phyloP scores from a whole-genome alignment of 202 grass and related monocot genomes.

The Digitaria exilis region DNA sequence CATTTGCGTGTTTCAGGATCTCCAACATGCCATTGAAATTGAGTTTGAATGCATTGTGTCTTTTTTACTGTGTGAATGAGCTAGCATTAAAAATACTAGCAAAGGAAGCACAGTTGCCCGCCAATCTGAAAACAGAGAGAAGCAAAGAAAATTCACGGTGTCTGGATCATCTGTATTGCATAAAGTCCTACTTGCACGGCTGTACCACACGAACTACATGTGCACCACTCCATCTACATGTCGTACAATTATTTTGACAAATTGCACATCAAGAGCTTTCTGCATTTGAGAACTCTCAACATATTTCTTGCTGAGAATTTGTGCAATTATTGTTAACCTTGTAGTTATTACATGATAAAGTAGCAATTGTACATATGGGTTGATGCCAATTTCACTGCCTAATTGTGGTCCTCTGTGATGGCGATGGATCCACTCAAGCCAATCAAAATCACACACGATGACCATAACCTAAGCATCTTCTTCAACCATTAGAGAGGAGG shows the following conservation, averaged over 20 bases:
- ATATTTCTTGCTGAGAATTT: neutral
- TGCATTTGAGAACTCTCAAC: neutral
- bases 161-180: neutral
- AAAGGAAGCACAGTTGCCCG: neutral
- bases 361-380: neutral
- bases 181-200: neutral
- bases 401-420: conserved; percentile 8
- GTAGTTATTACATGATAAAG: neutral
- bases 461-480: neutral
- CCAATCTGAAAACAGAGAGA: neutral
- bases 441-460: neutral
- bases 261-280: neutral
- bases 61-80: neutral
- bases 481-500: conserved; percentile 7
- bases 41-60: neutral
- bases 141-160: neutral
- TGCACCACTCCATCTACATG: neutral
- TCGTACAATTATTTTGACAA: neutral
- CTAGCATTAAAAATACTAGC: neutral
- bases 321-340: neutral
- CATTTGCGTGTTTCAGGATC: neutral
- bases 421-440: neutral
- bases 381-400: conserved; percentile 16
- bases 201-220: neutral
- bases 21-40: neutral